Conservation (phyloP, 352 stramenopile species). For the Pythium brachiatum region DNA sequence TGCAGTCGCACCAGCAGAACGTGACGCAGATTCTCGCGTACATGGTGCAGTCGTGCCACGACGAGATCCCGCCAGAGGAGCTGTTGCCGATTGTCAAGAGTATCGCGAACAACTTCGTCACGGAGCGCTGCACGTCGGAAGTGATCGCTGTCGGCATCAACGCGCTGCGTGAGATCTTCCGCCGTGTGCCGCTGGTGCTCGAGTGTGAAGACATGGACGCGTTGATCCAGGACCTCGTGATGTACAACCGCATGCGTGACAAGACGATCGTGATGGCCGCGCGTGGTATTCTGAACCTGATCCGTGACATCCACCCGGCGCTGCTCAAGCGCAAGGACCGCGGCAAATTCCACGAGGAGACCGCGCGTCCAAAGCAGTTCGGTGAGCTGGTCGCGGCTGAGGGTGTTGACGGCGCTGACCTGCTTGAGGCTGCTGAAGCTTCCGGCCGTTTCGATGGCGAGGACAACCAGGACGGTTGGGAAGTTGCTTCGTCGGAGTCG, state of each 20-base stretch:
- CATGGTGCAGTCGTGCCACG: conserved; percentile 97
- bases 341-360: conserved; percentile 88
- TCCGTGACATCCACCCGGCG: conserved; percentile 94
- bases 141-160: conserved; percentile 99
- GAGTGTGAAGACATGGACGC: conserved; percentile 91
- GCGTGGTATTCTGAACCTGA: conserved; percentile 95
- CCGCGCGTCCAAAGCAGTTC: conserved; percentile 86
- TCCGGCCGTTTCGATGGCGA: conserved; percentile 74
- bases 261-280: conserved; percentile 97
- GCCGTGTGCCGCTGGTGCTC: conserved; percentile 92
- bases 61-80: conserved; percentile 96
- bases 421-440: conserved; percentile 86
- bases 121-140: conserved; percentile 93
- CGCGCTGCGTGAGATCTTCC: conserved; percentile 93
- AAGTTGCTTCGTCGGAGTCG: conserved; percentile 65
- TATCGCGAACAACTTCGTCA: conserved; percentile 99
- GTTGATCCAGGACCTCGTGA: conserved; percentile 91
- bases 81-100: conserved; percentile 95
- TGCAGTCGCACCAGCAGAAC: conserved; percentile 88
- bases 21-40: conserved; percentile 96
- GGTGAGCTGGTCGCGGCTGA: conserved; percentile 90
- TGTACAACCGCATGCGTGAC: conserved; percentile 95
- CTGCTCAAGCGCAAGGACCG: conserved; percentile 97
- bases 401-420: conserved; percentile 95
- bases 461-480: conserved; percentile 83